Conservation (phyloP, 1,139 yeast genomes). For the Kurtzmaniella quercitrusa region DNA sequence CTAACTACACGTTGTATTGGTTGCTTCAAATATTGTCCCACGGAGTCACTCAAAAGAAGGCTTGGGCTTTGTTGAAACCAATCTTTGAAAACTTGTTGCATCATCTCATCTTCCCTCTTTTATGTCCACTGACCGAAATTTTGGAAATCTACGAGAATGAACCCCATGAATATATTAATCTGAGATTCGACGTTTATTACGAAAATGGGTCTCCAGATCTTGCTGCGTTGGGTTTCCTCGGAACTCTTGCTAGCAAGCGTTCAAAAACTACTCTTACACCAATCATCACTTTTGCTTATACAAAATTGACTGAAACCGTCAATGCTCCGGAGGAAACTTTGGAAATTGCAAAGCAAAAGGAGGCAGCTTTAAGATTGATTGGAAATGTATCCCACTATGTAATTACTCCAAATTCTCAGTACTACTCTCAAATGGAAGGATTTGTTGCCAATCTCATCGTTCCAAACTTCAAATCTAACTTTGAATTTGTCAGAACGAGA, state of each 20-base stretch:
- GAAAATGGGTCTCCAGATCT: constrained; percentile 60
- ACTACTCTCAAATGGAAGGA: constrained; percentile 60
- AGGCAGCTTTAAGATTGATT: constrained; percentile 75
- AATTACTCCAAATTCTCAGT: constrained; percentile 53
- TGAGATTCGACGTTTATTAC: constrained; percentile 65
- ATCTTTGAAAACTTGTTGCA: constrained; percentile 62
- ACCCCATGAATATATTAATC: constrained; percentile 86
- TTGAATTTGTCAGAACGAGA: constrained; percentile 78
- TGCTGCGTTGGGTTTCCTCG: constrained; percentile 61
- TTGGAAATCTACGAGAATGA: constrained; percentile 80
- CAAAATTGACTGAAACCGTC: constrained; percentile 42
- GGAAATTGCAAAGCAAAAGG: constrained; percentile 66
- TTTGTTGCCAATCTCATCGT: constrained; percentile 62
- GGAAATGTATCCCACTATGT: constrained; percentile 68
- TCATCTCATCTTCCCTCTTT: constrained; percentile 74
- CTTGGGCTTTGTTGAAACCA: constrained; percentile 72
- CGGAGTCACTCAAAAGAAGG: constrained; percentile 58
- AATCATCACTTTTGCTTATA: constrained; percentile 62
- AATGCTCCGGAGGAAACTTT: constrained; percentile 32
- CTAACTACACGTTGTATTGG: constrained; percentile 61
- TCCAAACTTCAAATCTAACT: constrained; percentile 64
- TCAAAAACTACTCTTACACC: constrained; percentile 57
- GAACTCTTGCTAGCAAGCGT: constrained; percentile 65
- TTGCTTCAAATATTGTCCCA: constrained; percentile 69
- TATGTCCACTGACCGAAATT: constrained; percentile 66